These are phyloP conservation scores for Fusarium scirpi DNA, from an alignment of 2,329 filamentous ascomycete species.

Conservation along the genomic window DNA sequence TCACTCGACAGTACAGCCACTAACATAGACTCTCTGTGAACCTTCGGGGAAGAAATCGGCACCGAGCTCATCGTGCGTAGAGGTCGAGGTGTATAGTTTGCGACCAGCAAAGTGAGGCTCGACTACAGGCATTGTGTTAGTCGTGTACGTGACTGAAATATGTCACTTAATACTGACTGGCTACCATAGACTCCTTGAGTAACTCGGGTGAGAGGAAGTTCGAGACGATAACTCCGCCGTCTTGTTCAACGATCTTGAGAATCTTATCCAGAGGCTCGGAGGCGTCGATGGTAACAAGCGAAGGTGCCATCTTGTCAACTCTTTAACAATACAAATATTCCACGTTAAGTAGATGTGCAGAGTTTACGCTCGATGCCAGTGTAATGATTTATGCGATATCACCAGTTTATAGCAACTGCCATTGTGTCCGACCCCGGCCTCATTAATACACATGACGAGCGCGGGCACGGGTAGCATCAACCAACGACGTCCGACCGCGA, in stretches of 20 bases:
- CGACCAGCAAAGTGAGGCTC: not conserved
- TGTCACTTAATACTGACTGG: not conserved
- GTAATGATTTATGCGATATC: not conserved
- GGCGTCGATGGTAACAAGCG: not conserved
- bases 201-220: not conserved
- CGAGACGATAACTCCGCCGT: not conserved
- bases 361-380: too few species aligned
- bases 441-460: not conserved
- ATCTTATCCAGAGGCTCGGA: not conserved
- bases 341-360: not conserved
- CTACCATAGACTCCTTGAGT: not conserved
- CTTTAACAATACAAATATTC: fast-evolving
- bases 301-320: not conserved
- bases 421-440: not conserved
- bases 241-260: not conserved
- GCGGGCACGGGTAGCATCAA: fast-evolving
- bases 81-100: not conserved
- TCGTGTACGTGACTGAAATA: fast-evolving
- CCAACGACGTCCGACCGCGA: not conserved
- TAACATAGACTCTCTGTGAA: not conserved
- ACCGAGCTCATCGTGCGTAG: not conserved
- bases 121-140: not conserved
- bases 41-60: not conserved
- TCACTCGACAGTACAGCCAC: fast-evolving
- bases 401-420: not conserved